phyloP scores from a whole-genome alignment of 2,329 filamentous ascomycete species.

The Chaetomium strumarium region DNA sequence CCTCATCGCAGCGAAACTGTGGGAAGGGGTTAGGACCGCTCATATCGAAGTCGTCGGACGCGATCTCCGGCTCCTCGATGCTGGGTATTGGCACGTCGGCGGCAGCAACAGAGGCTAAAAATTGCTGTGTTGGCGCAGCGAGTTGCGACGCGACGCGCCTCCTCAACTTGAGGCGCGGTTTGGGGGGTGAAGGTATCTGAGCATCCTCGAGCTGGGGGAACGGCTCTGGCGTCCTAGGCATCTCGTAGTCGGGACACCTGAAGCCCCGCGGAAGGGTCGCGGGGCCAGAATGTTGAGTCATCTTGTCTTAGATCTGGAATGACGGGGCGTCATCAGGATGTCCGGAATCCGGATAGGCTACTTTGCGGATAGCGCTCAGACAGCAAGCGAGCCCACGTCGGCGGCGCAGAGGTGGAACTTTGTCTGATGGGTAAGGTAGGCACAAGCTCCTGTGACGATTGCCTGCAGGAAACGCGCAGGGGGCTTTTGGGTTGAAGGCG shows the following conservation, averaged over 20 bases:
- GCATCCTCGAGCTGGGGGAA: slow-evolving; percentile 31
- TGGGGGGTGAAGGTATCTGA: slow-evolving; percentile 44
- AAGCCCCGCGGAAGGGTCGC: slow-evolving; percentile 41
- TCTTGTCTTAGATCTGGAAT: slow-evolving; percentile 31
- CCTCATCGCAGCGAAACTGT: slow-evolving; percentile 23
- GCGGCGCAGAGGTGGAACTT: background rate
- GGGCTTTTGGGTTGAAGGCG: background rate
- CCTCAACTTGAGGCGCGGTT: slow-evolving; percentile 50
- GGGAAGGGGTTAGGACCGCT: slow-evolving; percentile 28
- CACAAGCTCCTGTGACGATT: background rate
- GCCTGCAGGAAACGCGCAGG: background rate
- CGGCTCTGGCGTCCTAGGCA: slow-evolving; percentile 50
- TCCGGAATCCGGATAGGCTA: background rate
- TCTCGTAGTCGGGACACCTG: slow-evolving; percentile 33
- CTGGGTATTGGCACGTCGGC: slow-evolving; percentile 60
- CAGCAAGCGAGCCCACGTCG: background rate
- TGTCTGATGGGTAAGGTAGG: slow-evolving; percentile 2
- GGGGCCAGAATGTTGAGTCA: slow-evolving; percentile 43
- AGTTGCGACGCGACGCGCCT: slow-evolving; percentile 48
- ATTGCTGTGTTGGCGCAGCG: slow-evolving; percentile 56
- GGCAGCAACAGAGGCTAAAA: slow-evolving; percentile 60
- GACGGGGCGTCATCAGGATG: slow-evolving; percentile 22
- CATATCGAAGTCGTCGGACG: slow-evolving; percentile 40
- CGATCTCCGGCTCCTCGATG: slow-evolving; percentile 50
- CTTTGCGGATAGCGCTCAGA: background rate